phyloP scores from a whole-genome alignment of 768 basidiomycete species.

The Auriculariales sp. region DNA sequence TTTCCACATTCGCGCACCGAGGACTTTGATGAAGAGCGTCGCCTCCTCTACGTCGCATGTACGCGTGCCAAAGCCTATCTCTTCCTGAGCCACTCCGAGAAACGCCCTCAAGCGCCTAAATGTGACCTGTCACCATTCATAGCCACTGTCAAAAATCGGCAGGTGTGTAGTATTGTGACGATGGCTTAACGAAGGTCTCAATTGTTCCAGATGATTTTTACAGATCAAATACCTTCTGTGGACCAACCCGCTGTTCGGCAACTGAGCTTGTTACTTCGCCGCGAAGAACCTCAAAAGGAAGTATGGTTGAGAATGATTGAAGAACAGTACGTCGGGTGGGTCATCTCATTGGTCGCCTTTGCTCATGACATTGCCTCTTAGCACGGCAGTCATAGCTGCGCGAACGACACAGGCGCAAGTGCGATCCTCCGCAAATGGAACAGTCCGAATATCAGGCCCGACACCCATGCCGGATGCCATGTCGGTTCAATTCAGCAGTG shows the following conservation, averaged over 20 bases:
- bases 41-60: constrained; percentile 78
- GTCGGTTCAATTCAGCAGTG: background rate
- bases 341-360: constrained; percentile 6
- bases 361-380: background rate
- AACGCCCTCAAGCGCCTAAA: constrained; percentile 15
- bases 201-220: constrained; percentile 23
- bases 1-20: constrained; percentile 66
- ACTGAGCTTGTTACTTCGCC: constrained; percentile 38
- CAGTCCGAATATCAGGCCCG: too few species aligned
- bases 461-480: background rate
- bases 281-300: constrained; percentile 27
- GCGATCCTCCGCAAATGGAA: background rate
- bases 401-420: constrained; percentile 7
- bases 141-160: constrained; percentile 23
- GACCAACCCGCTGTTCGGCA: constrained; percentile 27
- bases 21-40: constrained; percentile 71
- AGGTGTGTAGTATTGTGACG: constrained; percentile 18
- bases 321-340: constrained; percentile 31
- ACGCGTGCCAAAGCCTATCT: constrained; percentile 68
- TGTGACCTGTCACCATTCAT: constrained; percentile 43
- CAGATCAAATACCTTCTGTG: constrained; percentile 28
- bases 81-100: constrained; percentile 36
- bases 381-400: constrained; percentile 1
- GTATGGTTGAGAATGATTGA: constrained; percentile 26
- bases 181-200: constrained; percentile 9